A percentile compares a stretch with the other conserved stretches of the same genome.
phyloP scores from a whole-genome alignment of 2,329 filamentous ascomycete species.

The Colletotrichum sidae region DNA sequence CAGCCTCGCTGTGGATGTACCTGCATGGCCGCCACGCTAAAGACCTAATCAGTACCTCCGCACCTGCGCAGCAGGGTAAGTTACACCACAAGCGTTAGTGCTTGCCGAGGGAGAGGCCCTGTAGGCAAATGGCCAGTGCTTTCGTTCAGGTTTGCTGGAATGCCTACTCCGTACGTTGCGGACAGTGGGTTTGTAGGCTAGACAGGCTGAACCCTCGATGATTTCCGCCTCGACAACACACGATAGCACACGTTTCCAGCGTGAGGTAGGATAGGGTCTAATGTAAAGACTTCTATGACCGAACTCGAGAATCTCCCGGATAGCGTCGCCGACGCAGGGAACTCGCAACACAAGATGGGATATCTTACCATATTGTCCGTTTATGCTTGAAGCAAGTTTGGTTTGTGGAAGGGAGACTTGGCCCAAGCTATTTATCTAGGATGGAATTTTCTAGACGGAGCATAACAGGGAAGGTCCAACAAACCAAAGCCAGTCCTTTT shows the following conservation, averaged over 20 bases:
- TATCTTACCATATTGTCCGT: background rate
- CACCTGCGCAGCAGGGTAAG: background rate
- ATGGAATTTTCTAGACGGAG: conserved; percentile 11
- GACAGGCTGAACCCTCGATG: too few species aligned
- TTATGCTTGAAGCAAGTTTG: background rate
- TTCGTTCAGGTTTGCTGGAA: background rate
- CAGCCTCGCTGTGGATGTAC: conserved; percentile 33
- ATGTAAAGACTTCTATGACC: too few species aligned
- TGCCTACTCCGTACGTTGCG: background rate
- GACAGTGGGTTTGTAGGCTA: too few species aligned
- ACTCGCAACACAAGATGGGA: background rate
- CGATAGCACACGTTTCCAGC: too few species aligned
- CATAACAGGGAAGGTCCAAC: background rate
- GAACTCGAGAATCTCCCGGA: too few species aligned
- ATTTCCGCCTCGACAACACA: too few species aligned
- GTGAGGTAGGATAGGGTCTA: too few species aligned
- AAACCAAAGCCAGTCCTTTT: background rate
- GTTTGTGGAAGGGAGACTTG: conserved; percentile 7
- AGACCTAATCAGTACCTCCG: conserved; percentile 2
- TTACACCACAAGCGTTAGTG: background rate
- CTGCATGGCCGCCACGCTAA: conserved; percentile 26
- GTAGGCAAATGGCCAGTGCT: background rate
- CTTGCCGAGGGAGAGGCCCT: background rate
- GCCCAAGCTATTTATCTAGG: background rate
- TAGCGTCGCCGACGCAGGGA: background rate